Conservation (phyloP, 2,329 filamentous ascomycete species). For the Neonectria magnoliae region DNA sequence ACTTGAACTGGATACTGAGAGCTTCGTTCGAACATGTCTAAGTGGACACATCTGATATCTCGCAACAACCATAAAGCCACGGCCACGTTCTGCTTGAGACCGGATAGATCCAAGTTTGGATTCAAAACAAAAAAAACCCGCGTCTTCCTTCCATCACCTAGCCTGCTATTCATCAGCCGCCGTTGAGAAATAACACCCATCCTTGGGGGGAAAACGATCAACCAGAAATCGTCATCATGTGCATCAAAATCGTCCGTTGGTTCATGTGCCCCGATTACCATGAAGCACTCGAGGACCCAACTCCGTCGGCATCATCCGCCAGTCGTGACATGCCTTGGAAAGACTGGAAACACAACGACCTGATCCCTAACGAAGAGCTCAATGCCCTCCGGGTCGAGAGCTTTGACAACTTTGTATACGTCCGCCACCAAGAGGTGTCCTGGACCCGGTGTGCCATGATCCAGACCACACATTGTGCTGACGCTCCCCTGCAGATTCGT, state of each 20-base stretch:
- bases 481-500: conserved; percentile 13
- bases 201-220: not conserved
- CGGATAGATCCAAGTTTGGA: not conserved
- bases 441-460: conserved; percentile 31
- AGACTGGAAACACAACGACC: not conserved
- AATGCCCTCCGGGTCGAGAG: no score
- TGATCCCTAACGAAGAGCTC: not conserved
- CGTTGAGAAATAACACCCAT: not conserved
- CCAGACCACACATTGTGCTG: not conserved
- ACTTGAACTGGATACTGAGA: not conserved
- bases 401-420: conserved; percentile 11
- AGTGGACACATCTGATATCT: not conserved
- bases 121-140: not conserved
- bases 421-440: conserved; percentile 20
- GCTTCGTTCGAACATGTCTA: not conserved
- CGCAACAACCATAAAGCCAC: not conserved
- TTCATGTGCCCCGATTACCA: conserved; percentile 22
- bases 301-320: not conserved
- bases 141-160: not conserved
- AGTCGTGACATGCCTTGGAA: not conserved
- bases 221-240: conserved; percentile 20
- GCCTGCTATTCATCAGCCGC: not conserved
- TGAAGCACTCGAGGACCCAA: not conserved
- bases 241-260: conserved; percentile 29
- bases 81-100: not conserved